Conservation (phyloP, 208 protist species). For the Balamuthia mandrillaris region DNA sequence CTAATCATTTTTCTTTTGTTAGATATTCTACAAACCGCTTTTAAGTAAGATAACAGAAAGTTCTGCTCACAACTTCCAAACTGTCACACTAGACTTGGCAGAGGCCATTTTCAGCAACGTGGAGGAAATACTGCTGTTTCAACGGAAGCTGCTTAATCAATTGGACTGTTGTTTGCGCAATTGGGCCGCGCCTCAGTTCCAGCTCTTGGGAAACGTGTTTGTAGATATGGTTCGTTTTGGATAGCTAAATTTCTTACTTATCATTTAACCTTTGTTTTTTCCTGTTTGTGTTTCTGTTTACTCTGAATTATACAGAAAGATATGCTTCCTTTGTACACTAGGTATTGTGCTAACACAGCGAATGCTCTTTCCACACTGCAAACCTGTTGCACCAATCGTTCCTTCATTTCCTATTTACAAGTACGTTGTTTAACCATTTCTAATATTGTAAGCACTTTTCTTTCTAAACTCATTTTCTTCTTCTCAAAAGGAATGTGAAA, state of each 20-base stretch:
- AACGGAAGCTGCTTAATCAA: constrained; percentile 3
- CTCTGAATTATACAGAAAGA: not conserved
- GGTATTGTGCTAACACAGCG: not conserved
- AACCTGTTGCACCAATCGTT: not conserved
- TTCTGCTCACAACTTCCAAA: too few species aligned
- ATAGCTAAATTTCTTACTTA: not conserved
- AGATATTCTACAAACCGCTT: too few species aligned
- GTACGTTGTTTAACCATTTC: not conserved
- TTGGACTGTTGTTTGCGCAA: not conserved
- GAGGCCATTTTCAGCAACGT: constrained; percentile 14
- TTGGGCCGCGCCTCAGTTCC: not conserved
- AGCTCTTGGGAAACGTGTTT: not conserved
- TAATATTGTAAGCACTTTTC: not conserved
- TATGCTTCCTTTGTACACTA: constrained; percentile 1
- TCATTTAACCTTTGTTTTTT: not conserved
- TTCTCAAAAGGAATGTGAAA: not conserved
- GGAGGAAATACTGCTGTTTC: not conserved
- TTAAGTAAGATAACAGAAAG: too few species aligned
- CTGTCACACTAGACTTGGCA: not conserved
- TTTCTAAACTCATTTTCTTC: not conserved
- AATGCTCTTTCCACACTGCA: not conserved
- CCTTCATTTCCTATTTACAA: not conserved
- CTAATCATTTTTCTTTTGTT: too few species aligned
- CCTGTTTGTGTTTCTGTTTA: not conserved
- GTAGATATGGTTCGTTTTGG: not conserved